Base-by-base conservation (phyloP, 495 filamentous ascomycete species). In the Xylaria scruposa region DNA sequence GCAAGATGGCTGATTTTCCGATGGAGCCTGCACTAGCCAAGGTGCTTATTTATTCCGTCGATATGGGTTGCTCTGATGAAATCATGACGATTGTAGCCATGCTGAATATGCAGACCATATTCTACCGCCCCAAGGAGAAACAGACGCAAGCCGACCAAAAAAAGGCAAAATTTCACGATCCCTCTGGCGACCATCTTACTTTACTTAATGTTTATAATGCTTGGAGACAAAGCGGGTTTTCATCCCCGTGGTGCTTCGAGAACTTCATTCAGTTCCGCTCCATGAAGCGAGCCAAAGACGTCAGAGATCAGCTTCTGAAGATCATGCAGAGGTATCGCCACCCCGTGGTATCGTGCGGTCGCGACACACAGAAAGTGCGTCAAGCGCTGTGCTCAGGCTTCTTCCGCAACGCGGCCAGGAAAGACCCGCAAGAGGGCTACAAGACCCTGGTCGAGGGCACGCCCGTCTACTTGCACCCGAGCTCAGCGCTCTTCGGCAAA, bases 1-100 rank as follows among this genome's bases (percentile, higher is more conserved):
- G 96, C 24, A 97, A 97, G 82, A 98, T 98, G 95, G 95, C 96
- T 40, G 97, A 98, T 76, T 98, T 98, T 83, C 96, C 97, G 15
- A 98, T 91, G 89, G 89, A 90, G 53, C 96, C 96, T 4, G 87
- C 92, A 5, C 86, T 98, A 3, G 93, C 94, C 31, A 98, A 98
- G 82, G 91, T 94, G 4, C 86, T 98, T 0, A 96, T 99, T 60
- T 91, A 90, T 3, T 93, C 93, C 0, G 94, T 95, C 4, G 92
- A 97, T 15, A 87, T 97, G 74, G 87, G 91, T 17, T 99, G 96
- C 79, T 94, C 92, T 1, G 97, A 98, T 47, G 96, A 99, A 81
- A 90, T 98, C 70, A 88, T 99, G 29, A 93, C 87, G 72, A 98
- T 99, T 70, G 94, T 98, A 2, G 94, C 95, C 65, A 98, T 98